Base-by-base conservation (phyloP, 768 basidiomycete genomes). In the Tulasnella sp. region DNA sequence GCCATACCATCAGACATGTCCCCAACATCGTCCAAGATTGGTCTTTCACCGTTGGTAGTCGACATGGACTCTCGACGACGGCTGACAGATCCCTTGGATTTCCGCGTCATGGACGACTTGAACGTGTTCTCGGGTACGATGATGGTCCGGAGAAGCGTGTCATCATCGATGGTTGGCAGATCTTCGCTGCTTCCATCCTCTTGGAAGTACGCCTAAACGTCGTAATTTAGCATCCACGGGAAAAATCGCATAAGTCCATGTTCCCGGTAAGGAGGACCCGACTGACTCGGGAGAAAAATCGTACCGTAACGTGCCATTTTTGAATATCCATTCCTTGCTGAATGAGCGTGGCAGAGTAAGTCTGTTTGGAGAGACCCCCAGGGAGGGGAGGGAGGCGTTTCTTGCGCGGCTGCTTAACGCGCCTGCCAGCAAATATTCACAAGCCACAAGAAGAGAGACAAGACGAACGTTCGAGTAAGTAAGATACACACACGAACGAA, bases 321-420 rank as follows among this genome's bases (percentile, higher is more conserved):
- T 59, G 58, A 38, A 59, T 51, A 17, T 49, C 47, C 11, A 59
- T 38, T 11, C 58, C 58, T 29, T 59, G 32, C 42, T 59, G 48
- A 30, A 59, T 51, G 48, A 59, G 58, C 2, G 58, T 59, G 27
- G 58, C 58, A 50, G 58, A 59, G 47, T 59, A 59, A 3, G 58
- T 59, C 38, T 59, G 58, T 47, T 59, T 59, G 17, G 58, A 59
- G 45, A 59, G 58, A 13, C 58, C 58, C 23, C 58, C 58, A 15
- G 58, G 58, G n/a, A 59, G 58, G 42, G 58, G 48, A 34, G 58
- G 58, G 42, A 59, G 58, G 38, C 58, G 58, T 32, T 59, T 59
- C 42, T 59, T 59, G 45, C 58, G 58, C 30, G 58, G 58, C 42
- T 59, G 58, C 24, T 59, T 59, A 21, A 51, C 50, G 4, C 58